Evolutionary conservation across 345 rosid genomes (phyloP), one percentile per base, ranked within the genome.

Genomic region (Citrus australasica): DNA sequence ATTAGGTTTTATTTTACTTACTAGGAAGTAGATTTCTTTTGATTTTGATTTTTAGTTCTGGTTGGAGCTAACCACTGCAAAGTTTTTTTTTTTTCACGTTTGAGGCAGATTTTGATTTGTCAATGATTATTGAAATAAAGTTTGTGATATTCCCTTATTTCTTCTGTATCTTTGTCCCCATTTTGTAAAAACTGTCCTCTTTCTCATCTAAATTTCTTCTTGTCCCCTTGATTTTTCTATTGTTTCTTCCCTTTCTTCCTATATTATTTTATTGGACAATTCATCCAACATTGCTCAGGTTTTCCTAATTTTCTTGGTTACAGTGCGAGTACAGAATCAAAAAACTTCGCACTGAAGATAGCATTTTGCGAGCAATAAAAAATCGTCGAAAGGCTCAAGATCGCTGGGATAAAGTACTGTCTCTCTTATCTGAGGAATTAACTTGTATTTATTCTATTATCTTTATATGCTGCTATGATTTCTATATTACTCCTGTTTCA

Each of bases 271-370:
- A 53, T 53, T 17, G 58, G 58, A 53, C 58, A 53, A 53, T 53
- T 4, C 58, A 19, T 53, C 58, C 6, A 53, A 4, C 58, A 17
- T 2, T 53, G 7, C 62, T 9, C 61, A 27, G 46, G 25, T 76
- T 79, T 69, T 82, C 53, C 56, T 84, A 73, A 80, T 69, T 75
- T 76, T 68, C 21, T 71, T 81, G 53, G 38, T 79, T 75, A 76
- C 82, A 96, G 98, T 94, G 86, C 67, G 99, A 96, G 79, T 94
- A 79, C 84, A 90, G 97, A 86, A 83, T 92, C 46, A 96, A 94
- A 85, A 90, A 67, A 78, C 93, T 96, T 58, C 94, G 94, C 14
- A 84, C 84, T 81, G 98, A 96, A 90, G 99, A 96, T 88, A 84
- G 82, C 40, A 65, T 84, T 56, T 88, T 96, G 88, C 84, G 91